Conservation (phyloP, 2,329 filamentous ascomycete genomes). For the Fusarium bactridioides region DNA sequence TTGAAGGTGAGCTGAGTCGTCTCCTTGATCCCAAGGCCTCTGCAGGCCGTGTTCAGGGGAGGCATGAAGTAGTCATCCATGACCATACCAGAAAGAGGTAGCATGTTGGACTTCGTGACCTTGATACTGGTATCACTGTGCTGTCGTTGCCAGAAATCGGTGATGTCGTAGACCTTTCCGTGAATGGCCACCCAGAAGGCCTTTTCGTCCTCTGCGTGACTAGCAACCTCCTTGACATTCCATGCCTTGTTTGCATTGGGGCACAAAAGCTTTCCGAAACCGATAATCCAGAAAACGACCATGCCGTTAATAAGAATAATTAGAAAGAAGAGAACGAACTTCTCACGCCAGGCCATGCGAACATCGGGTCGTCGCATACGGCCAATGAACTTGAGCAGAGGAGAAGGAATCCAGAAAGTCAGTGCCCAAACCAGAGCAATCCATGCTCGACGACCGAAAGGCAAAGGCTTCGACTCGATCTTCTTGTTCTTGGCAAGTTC, state of each 20-base stretch:
- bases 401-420: conserved; percentile 95
- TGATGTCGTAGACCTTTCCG: conserved; percentile 90
- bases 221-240: conserved; percentile 76
- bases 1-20: conserved; percentile 69
- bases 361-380: conserved; percentile 98
- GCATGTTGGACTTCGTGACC: conserved; percentile 72
- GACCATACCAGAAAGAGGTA: conserved; percentile 77
- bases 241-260: conserved; percentile 93
- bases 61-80: conserved; percentile 87
- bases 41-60: conserved; percentile 78
- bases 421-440: conserved; percentile 82
- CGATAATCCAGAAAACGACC: conserved; percentile 92
- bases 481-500: conserved; percentile 80
- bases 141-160: conserved; percentile 83
- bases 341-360: conserved; percentile 96
- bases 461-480: conserved; percentile 73
- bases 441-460: conserved; percentile 76
- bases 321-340: conserved; percentile 81
- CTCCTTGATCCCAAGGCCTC: conserved; percentile 70
- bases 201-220: conserved; percentile 71
- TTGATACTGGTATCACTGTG: conserved; percentile 78
- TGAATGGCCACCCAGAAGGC: conserved; percentile 90
- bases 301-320: conserved; percentile 83
- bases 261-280: conserved; percentile 84
- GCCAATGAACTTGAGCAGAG: conserved; percentile 78